Percentiles rank a stretch among this genome's conserved stretches.
Evolutionary conservation across 495 filamentous ascomycete species (phyloP).

Genomic region (Podospora fimiseda): DNA sequence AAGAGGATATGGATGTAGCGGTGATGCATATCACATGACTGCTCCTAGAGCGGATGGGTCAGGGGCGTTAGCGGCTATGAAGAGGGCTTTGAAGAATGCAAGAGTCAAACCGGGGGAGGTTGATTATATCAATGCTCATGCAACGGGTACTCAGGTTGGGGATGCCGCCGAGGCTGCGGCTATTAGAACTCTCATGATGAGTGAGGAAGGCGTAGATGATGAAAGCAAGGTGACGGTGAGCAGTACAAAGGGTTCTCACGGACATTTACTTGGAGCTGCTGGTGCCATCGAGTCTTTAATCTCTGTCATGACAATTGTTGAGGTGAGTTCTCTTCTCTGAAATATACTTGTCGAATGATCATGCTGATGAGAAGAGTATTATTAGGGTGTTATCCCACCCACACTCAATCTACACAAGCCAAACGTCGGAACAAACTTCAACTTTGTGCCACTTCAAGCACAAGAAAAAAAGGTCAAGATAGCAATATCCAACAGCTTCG

Average conservation of each 20-base stretch:
- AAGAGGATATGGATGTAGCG: constrained; percentile 77
- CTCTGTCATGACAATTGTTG: constrained; percentile 65
- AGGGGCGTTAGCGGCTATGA: constrained; percentile 81
- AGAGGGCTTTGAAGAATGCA: constrained; percentile 69
- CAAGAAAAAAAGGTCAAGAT: constrained; percentile 68
- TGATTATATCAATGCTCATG: constrained; percentile 94
- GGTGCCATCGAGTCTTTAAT: constrained; percentile 87
- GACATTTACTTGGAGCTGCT: constrained; percentile 85
- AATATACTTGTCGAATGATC: neutral
- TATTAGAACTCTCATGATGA: constrained; percentile 71
- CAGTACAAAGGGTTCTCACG: constrained; percentile 89
- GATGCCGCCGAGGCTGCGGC: constrained; percentile 85
- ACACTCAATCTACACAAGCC: constrained; percentile 76
- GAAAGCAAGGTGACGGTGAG: constrained; percentile 71
- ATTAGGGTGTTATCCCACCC: constrained; percentile 72
- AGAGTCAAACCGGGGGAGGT: constrained; percentile 59
- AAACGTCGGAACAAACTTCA: constrained; percentile 69
- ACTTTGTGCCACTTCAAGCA: constrained; percentile 68
- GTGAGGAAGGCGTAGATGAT: constrained; percentile 56
- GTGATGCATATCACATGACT: constrained; percentile 89
- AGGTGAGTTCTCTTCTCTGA: constrained; percentile 50
- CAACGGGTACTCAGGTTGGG: constrained; percentile 77
- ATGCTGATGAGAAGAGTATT: constrained; percentile 26
- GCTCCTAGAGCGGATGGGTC: constrained; percentile 74
- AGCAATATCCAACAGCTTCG: constrained; percentile 90